Base-by-base conservation (phyloP, 2,329 filamentous ascomycete genomes). In the Venturia asperata region DNA sequence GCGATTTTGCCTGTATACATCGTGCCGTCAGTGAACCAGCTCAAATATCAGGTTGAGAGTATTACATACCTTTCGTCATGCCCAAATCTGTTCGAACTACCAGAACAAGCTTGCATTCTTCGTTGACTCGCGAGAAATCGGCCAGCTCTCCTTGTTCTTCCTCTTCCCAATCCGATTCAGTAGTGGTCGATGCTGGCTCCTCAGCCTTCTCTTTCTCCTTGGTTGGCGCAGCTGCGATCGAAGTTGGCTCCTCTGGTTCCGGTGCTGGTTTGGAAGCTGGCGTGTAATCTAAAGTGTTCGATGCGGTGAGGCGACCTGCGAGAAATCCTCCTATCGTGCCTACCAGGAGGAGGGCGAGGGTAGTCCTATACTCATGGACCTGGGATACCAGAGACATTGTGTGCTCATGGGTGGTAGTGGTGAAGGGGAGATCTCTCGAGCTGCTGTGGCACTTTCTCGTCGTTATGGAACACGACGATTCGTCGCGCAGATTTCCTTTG, bases 21-120 rank as follows among this genome's bases (percentile, higher is more conserved):
- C 27, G 30, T 55, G 21, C 30, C 49, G 21, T 52, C 34, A 42
- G 62, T 39, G 2, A n/a, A 34, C n/a, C 13, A 65, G 24, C n/a
- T 17, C n/a, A 10, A 21, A 39, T 3, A n/a, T 6, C 27, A 64
- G 63, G 7, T 10, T 42, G 11, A 19, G 30, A 2, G 11, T 37
- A 1, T 24, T 9, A 17, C 81, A 52, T 80, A 94, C 93, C 93
- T 79, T 96, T 97, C 11, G 90, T 94, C 94, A 99, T 99, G 71
- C 93, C 93, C 71, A 99, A 77, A 78, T 99, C 94, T 21, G 91
- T 96, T 73, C 94, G 81, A 65, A 97, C 93, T 4, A 96, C 91
- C 42, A 99, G 80, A 17, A 97, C 91, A 66, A 97, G 81, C 79
- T 97, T 97, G 80, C 93, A 96, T 76, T 97, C 92, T 77, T 97